Percentiles rank a stretch among this genome's conserved stretches.
phyloP scores from a whole-genome alignment of 2,329 filamentous ascomycete species.

The Aspergillus melleus region DNA sequence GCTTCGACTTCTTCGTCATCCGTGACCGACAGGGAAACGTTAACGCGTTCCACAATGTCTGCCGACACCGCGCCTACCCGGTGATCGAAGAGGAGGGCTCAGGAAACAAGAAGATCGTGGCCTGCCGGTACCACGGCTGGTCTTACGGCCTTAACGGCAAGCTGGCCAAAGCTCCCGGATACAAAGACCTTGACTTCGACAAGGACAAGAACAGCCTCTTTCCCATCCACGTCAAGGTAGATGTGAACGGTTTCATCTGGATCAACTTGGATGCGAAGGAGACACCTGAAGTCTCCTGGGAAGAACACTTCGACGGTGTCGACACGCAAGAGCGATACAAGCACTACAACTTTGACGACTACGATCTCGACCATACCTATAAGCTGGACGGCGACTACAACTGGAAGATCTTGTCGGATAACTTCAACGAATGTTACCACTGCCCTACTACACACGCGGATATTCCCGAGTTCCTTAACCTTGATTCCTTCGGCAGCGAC shows the following conservation, averaged over 20 bases:
- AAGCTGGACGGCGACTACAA: slow-evolving; percentile 59
- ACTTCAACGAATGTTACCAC: slow-evolving; percentile 57
- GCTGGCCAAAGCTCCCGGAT: slow-evolving; percentile 59
- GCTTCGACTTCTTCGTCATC: slow-evolving; percentile 58
- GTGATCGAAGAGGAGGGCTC: slow-evolving; percentile 50
- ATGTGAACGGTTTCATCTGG: slow-evolving; percentile 58
- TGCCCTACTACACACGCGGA: slow-evolving; percentile 24
- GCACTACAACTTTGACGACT: slow-evolving; percentile 50
- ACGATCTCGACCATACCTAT: slow-evolving; percentile 52
- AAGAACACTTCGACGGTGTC: slow-evolving; percentile 52
- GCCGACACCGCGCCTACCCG: slow-evolving; percentile 47
- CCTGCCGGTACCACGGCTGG: slow-evolving; percentile 63
- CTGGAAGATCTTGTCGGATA: slow-evolving; percentile 63
- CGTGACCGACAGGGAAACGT: slow-evolving; percentile 53
- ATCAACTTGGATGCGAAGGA: slow-evolving; percentile 55
- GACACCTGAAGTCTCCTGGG: slow-evolving; percentile 52
- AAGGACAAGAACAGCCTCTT: slow-evolving; percentile 54
- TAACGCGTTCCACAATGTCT: slow-evolving; percentile 53
- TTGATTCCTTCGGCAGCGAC: slow-evolving; percentile 55
- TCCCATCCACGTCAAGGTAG: slow-evolving; percentile 55
- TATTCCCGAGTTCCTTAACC: slow-evolving; percentile 48
- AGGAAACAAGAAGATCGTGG: slow-evolving; percentile 49
- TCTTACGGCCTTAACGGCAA: slow-evolving; percentile 58
- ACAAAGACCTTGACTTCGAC: slow-evolving; percentile 50
- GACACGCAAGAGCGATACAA: slow-evolving; percentile 51